Evolutionary conservation across 1,284 basidiomycete genomes (phyloP), one percentile per base, ranked within the genome.

Genomic region (Neotropicomus parvogracilis): DNA sequence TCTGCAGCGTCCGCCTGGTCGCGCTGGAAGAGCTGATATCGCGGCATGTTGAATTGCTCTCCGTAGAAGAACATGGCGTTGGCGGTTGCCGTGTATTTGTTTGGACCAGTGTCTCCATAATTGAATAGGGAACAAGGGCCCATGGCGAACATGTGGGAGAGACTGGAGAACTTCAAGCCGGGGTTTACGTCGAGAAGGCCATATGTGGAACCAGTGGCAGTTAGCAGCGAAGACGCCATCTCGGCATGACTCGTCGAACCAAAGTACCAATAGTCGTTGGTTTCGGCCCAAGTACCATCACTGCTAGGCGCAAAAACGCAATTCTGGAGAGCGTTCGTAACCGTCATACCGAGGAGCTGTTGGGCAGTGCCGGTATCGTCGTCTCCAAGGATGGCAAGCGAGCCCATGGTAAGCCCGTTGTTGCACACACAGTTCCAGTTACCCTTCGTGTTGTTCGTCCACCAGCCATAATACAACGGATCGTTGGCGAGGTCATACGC

Each of bases 361-460:
- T 76, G 62, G 0, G 95, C 89, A 32, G 74, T 74, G 36, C 86
- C 85, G 3, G 88, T 85, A 12, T 79, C 80, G 62, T 97, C 95
- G 49, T 95, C 89, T 50, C 80, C 83, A 16, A 91, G 72, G 60
- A 99, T 92, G 37, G 95, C 94, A 38, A 99, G 82, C 0, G 97
- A 81, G 45, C 80, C 97, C 62, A 97, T 70, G 20, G 90, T 90
- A 56, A 99, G 73, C 53, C 95, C 95, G 48, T 83, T 82, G 68
- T 98, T 99, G 75, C 87, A 93, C 54, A 98, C 91, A 60, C 95
- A 98, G 70, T 98, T 98, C 95, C 95, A 98, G 75, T 98, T 98
- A 36, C 95, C 87, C 31, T 70, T 71, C 31, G 73, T 80, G 54
- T 75, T 75, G 40, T 47, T 74, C 45, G 61, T 64, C 83, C 81